phyloP scores from a whole-genome alignment of 345 rosid species.

The Brassica carinata region DNA sequence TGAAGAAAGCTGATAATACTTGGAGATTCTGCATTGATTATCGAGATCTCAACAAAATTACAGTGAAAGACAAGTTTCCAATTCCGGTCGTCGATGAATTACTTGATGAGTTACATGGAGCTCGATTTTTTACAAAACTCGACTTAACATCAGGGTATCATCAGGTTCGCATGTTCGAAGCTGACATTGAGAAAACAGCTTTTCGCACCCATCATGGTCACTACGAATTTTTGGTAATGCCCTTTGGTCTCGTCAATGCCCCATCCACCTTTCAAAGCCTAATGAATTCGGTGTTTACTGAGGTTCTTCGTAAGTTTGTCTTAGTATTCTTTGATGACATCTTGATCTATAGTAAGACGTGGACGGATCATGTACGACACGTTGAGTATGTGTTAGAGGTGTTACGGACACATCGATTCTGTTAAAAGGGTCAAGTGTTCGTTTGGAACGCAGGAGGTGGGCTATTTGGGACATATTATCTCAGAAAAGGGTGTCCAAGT shows the following conservation, averaged over 20 bases:
- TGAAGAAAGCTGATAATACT: not conserved
- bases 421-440: not conserved
- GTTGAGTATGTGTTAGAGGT: not conserved
- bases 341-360: not conserved
- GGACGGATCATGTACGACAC: not conserved
- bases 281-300: not conserved
- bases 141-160: not conserved
- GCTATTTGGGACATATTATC: not conserved
- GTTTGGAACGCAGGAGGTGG: not conserved
- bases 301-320: not conserved
- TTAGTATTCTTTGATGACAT: not conserved
- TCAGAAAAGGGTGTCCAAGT: not conserved
- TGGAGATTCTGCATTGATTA: not conserved
- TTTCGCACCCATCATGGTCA: not conserved
- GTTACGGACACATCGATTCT: not conserved
- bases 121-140: not conserved
- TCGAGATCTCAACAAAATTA: not conserved
- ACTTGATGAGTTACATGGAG: not conserved
- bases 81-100: not conserved
- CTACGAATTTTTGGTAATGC: not conserved
- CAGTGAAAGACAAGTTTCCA: not conserved
- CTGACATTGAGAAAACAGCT: not conserved
- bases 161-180: not conserved
- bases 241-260: not conserved
- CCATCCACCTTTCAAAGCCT: not conserved